These are phyloP conservation scores for Croton laevigatus DNA, from an alignment of 441 rosid genomes.

Conservation along the genomic window DNA sequence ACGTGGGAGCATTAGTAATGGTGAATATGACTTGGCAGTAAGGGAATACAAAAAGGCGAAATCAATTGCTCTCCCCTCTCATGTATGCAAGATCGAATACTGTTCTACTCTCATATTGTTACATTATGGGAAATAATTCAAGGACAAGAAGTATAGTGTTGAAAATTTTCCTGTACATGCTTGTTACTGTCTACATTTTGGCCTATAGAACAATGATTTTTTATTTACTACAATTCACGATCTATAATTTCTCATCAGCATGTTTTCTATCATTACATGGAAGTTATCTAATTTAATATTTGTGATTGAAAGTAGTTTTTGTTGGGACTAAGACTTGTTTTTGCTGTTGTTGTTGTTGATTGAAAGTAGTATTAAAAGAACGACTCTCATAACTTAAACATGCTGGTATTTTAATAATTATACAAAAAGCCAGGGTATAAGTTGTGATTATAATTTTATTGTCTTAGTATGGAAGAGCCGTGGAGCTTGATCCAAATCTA, in stretches of 20 bases:
- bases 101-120: constrained; percentile 13
- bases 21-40: constrained; percentile 95
- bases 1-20: constrained; percentile 89
- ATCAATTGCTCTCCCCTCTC: constrained; percentile 93
- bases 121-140: background rate
- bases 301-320: no score
- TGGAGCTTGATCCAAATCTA: background rate
- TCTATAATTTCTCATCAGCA: background rate
- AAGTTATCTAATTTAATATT: background rate
- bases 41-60: constrained; percentile 99
- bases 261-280: background rate
- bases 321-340: no score
- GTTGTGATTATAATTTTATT: background rate
- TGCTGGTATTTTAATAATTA: no score
- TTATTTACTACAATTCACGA: background rate
- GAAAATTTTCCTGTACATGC: background rate
- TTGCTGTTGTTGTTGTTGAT: no score
- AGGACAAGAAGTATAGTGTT: background rate
- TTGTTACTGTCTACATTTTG: background rate
- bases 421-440: no score
- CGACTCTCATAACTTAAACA: no score
- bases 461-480: background rate
- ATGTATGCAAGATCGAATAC: constrained; percentile 49
- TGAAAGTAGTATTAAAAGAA: no score
- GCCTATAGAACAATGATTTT: background rate